Conservation (phyloP, 148 eudicot genomes). For the Fagopyrum tataricum region DNA sequence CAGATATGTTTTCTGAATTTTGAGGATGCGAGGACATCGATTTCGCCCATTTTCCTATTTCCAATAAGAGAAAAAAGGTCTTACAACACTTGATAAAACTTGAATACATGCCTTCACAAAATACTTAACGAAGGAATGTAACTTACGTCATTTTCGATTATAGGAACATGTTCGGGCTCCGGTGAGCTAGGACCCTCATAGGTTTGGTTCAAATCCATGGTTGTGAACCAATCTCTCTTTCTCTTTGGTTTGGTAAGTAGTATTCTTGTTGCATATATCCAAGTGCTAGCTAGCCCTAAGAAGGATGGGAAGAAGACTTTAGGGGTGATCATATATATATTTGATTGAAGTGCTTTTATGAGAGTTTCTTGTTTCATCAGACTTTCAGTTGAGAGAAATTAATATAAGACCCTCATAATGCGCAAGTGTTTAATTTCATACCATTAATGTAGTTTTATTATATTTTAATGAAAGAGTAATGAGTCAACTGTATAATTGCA, state of each 20-base stretch:
- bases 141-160: not conserved
- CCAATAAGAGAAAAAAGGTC: not conserved
- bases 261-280: not conserved
- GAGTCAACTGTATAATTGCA: not conserved
- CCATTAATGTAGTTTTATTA: not conserved
- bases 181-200: not conserved
- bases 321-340: too few species aligned
- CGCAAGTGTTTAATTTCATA: not conserved
- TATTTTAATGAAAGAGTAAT: not conserved
- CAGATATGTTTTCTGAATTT: not conserved
- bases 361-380: not conserved
- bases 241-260: not conserved
- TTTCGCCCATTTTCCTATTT: not conserved
- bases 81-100: not conserved
- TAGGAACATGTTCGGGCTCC: not conserved
- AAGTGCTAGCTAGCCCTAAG: not conserved
- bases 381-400: not conserved
- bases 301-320: not conserved
- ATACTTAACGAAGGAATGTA: not conserved
- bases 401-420: constrained; percentile 1
- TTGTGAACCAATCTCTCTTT: not conserved
- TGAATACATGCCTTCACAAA: not conserved
- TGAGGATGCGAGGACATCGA: constrained; percentile 7
- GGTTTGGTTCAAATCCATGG: constrained; percentile 10
- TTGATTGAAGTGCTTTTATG: not conserved